Percentiles rank a stretch among this genome's conserved stretches.
These are phyloP conservation scores for Boeremia lycopersici DNA, from an alignment of 2,329 filamentous ascomycete genomes.

Conservation along the genomic window DNA sequence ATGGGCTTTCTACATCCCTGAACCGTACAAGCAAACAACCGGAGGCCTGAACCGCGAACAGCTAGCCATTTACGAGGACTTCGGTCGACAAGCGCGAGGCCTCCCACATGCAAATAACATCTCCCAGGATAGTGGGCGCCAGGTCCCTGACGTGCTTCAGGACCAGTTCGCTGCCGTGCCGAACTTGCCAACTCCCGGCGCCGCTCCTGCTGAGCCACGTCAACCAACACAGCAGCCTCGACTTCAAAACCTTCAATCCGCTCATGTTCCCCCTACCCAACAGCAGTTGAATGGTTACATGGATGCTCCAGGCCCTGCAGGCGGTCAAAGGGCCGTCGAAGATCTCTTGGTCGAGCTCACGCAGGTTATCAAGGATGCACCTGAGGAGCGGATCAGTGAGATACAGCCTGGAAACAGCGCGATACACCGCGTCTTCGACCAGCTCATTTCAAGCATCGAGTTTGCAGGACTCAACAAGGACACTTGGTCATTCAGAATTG, in stretches of 20 bases:
- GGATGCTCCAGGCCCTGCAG: slow-evolving; percentile 48
- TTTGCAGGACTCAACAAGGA: slow-evolving; percentile 61
- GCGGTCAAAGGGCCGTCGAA: slow-evolving; percentile 57
- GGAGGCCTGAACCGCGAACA: slow-evolving; percentile 88
- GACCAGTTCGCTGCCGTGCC: slow-evolving; percentile 65
- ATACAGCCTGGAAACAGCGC: slow-evolving; percentile 58
- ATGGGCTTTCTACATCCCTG: slow-evolving; percentile 92
- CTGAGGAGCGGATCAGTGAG: slow-evolving; percentile 64
- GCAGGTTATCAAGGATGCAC: slow-evolving; percentile 60
- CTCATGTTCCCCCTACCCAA: slow-evolving; percentile 47
- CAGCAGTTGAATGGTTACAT: slow-evolving; percentile 66
- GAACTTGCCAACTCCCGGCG: slow-evolving; percentile 66
- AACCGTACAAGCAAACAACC: slow-evolving; percentile 86
- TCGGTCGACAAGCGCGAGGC: slow-evolving; percentile 82
- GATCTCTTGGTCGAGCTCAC: slow-evolving; percentile 63
- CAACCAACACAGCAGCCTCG: slow-evolving; percentile 58
- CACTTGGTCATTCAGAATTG: slow-evolving; percentile 60
- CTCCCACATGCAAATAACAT: slow-evolving; percentile 61
- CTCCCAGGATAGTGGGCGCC: slow-evolving; percentile 64
- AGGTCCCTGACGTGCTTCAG: slow-evolving; percentile 67
- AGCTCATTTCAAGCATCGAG: slow-evolving; percentile 61
- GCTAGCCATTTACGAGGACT: slow-evolving; percentile 95
- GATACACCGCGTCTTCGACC: slow-evolving; percentile 64
- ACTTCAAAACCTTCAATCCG: slow-evolving; percentile 44
- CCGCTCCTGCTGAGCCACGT: slow-evolving; percentile 66